Base-by-base conservation (phyloP, 345 rosid genomes). In the Eucalyptus decipiens region DNA sequence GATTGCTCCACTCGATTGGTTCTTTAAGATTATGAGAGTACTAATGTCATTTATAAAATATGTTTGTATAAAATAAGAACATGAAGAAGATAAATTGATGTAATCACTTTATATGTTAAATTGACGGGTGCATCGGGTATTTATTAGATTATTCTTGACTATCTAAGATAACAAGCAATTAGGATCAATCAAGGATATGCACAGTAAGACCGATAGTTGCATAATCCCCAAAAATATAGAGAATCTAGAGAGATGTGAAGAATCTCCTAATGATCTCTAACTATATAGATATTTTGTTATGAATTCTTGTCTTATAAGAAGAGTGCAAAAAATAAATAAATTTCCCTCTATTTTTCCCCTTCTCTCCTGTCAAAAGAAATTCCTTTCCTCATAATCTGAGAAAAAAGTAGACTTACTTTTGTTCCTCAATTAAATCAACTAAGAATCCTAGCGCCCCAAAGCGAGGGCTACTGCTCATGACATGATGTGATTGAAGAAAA, bases 81-180 rank as follows among this genome's bases (percentile, higher is more conserved):
- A 37, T 21, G 83, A 4, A 6, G 28, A 76, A 76, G 83, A 76
- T 42, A 76, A 76, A 40, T 21, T 19, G 45, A 11, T 19, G 28
- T 37, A 37, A 76, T 32, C 21, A 17, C 24, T 17, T 34, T 34
- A 32, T 32, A 16, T 32, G 23, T 17, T 16, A 69, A 16, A 69
- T 0, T 32, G 23, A 17, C 1, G 0, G 3, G 42, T 32, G 19
- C 42, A 32, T 32, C 1, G 17, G 0, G 42, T 9, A 67, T 16
- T 17, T 67, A 67, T 32, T 17, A 37, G 42, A 24, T 32, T 72
- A 37, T 11, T 1, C 81, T 37, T 37, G 26, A 72, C 8, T 19
- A 19, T 72, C 45, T 72, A 19, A 37, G 81, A 19, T 37, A 37
- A 37, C 28, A 21, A 37, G 83, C 9, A 76, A 76, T 37, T 21